A percentile compares a stretch with the other conserved stretches of the same genome.
phyloP scores from a whole-genome alignment of 305 asterid genomes.

The Coffea humblotiana region DNA sequence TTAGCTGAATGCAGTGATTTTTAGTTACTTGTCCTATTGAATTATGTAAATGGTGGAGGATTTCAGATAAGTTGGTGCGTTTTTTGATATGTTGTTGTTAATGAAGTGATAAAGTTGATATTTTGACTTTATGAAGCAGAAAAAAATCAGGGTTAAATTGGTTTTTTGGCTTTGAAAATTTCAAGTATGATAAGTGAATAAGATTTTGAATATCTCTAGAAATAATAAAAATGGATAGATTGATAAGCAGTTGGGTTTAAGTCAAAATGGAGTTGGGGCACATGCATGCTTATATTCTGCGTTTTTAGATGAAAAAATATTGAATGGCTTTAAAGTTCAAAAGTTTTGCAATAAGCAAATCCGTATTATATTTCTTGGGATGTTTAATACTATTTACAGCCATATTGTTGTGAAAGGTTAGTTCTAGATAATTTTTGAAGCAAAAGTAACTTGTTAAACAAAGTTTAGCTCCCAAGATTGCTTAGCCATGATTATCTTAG shows the following conservation, averaged over 20 bases:
- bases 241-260: neutral
- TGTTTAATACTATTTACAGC: too few relatives aligned
- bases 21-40: too few relatives aligned
- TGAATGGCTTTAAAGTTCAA: too few relatives aligned
- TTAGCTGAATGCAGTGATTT: neutral
- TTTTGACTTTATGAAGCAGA: neutral
- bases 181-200: neutral
- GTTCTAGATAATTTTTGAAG: too few relatives aligned
- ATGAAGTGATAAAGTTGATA: neutral
- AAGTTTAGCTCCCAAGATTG: too few relatives aligned
- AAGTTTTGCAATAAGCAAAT: neutral
- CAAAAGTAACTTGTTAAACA: neutral
- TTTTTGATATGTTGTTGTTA: too few relatives aligned
- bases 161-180: neutral
- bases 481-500: neutral
- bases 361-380: neutral
- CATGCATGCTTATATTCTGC: neutral
- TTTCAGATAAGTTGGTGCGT: too few relatives aligned
- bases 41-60: too few relatives aligned
- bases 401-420: neutral
- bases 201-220: neutral
- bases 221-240: too few relatives aligned
- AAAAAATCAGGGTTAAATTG: neutral
- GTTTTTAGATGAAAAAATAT: too few relatives aligned
- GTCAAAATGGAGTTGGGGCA: neutral